phyloP scores from a whole-genome alignment of 2,329 filamentous ascomycete species.

The Paramyrothecium roridum region DNA sequence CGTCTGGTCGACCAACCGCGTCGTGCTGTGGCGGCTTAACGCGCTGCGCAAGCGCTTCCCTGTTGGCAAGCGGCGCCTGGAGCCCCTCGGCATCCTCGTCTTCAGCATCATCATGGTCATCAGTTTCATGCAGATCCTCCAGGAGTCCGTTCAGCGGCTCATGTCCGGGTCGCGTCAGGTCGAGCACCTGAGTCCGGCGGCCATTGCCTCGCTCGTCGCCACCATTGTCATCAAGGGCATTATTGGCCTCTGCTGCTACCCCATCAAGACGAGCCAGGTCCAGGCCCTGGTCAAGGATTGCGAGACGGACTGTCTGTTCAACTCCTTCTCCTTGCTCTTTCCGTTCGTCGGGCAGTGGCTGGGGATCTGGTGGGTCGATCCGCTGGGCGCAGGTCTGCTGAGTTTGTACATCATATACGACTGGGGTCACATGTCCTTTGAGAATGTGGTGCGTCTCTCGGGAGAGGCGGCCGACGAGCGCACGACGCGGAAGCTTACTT shows the following conservation, averaged over 20 bases:
- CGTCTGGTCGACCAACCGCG: conserved; percentile 71
- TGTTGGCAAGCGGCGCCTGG: conserved; percentile 65
- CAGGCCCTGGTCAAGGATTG: conserved; percentile 57
- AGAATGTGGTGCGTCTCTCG: conserved; percentile 24
- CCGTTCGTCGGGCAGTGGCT: conserved; percentile 63
- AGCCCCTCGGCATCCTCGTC: conserved; percentile 73
- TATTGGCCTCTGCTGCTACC: conserved; percentile 80
- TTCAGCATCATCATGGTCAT: conserved; percentile 84
- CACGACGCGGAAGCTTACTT: conserved; percentile 26
- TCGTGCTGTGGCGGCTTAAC: conserved; percentile 57
- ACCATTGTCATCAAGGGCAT: conserved; percentile 76
- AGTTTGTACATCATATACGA: conserved; percentile 68
- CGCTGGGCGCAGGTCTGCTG: conserved; percentile 56
- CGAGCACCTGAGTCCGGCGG: conserved; percentile 21
- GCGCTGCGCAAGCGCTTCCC: conserved; percentile 63
- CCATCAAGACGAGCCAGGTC: conserved; percentile 79
- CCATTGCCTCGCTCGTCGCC: conserved; percentile 53
- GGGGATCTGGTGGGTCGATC: conserved; percentile 65
- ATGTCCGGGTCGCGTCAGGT: conserved; percentile 51
- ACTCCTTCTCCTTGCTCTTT: conserved; percentile 83
- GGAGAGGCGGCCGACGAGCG: conserved; percentile 25
- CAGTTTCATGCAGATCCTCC: conserved; percentile 71
- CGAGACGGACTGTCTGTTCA: conserved; percentile 78
- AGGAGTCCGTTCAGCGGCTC: conserved; percentile 64
- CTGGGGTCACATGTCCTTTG: conserved; percentile 54